Base-by-base conservation (phyloP, 805 yeast species). In the Maudiozyma saulgeensis region DNA sequence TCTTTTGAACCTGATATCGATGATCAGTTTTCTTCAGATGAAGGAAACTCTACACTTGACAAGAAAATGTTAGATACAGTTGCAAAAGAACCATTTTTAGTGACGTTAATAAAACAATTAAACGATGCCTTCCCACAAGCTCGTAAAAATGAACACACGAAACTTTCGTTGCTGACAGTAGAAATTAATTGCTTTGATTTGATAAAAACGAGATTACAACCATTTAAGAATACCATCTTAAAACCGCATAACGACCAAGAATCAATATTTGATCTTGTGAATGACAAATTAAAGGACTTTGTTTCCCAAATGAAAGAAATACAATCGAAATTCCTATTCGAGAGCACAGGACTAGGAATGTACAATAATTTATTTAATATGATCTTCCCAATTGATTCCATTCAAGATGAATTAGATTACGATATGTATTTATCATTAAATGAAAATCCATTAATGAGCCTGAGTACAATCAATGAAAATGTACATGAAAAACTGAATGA, bases 321-420 rank as follows among this genome's bases (percentile, higher is more conserved):
- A 7, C 84, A 81, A 56, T 75, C 74, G 38, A 71, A 69, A 18
- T 60, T 67, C 1, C 64, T 84, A 15, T 65, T 84, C 39, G 66
- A 69, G 16, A 76, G 73, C 40, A 77, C 86, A 23, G 78, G 78
- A 0, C 63, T 84, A 32, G 70, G 69, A n/a, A 78, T 82, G 49
- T 79, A 77, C 55, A 79, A 73, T 60, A 84, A 82, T 59, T 64
- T 84, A 45, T 70, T 83, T 50, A 81, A 82, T 57, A 80, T 84
- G 84, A 81, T 85, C n/a, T 81, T 78, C 63, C 83, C 85, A 13
- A 64, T 82, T 18, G 73, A 68, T 21, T 69, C 72, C 32, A 69
- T 73, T 8, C 65, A 70, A 54, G 73, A 71, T 47, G 85, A 80
- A 47, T 79, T 80, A 26, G 76, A 84, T 47, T 79, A 78, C 31